These are phyloP conservation scores for Helicocarpus griseus DNA, from an alignment of 2,329 filamentous ascomycete species.

Conservation along the genomic window DNA sequence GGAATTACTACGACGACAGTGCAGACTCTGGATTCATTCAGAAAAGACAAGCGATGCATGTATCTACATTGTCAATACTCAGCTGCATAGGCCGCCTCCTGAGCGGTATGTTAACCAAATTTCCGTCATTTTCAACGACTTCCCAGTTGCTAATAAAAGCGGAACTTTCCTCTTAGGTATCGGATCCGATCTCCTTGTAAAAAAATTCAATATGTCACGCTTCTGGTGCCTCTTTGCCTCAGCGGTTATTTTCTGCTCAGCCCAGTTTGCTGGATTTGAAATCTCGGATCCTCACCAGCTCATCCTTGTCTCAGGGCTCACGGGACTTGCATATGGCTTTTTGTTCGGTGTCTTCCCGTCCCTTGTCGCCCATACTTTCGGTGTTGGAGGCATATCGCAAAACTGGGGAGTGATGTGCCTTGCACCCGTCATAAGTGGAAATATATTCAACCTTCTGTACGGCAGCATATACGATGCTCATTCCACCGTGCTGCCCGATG, in stretches of 20 bases:
- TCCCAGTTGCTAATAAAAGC: not conserved
- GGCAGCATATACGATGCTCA: constrained; percentile 75
- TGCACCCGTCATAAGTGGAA: constrained; percentile 75
- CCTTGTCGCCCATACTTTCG: constrained; percentile 81
- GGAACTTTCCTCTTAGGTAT: constrained; percentile 49
- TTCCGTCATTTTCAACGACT: not conserved
- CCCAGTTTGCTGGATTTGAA: constrained; percentile 65
- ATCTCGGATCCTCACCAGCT: constrained; percentile 70
- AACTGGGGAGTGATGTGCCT: constrained; percentile 97
- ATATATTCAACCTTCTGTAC: constrained; percentile 88
- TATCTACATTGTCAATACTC: constrained; percentile 82
- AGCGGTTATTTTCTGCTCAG: constrained; percentile 64
- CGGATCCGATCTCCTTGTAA: constrained; percentile 83
- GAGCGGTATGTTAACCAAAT: constrained; percentile 47
- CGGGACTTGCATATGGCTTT: constrained; percentile 83
- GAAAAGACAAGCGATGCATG: constrained; percentile 77
- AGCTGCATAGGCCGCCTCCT: constrained; percentile 75
- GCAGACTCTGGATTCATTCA: constrained; percentile 66
- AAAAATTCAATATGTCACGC: constrained; percentile 66
- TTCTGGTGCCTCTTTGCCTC: constrained; percentile 85
- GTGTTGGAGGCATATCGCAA: constrained; percentile 76
- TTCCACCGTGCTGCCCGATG: constrained; percentile 56
- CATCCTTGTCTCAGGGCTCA: constrained; percentile 68
- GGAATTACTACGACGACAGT: constrained; percentile 72
- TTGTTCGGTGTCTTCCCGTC: constrained; percentile 91